Evolutionary conservation across 2,329 filamentous ascomycete species (phyloP).

Genomic region (Phialocephala subalpina): DNA sequence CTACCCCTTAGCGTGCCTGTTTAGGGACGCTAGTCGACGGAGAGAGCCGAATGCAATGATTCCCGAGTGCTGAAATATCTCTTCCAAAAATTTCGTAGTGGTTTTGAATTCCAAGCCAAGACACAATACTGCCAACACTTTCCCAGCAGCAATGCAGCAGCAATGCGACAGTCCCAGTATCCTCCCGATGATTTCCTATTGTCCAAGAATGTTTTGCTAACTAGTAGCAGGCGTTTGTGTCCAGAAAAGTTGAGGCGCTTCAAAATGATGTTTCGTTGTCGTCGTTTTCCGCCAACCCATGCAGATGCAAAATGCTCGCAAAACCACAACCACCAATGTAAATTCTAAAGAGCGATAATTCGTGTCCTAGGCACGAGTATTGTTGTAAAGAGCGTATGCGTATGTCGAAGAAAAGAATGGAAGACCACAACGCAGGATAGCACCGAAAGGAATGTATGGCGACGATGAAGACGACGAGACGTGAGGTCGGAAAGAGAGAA

Average conservation of each 20-base stretch:
- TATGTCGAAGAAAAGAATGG: conserved; percentile 31
- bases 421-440: conserved; percentile 12
- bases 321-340: conserved; percentile 14
- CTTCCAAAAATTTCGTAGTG: not conserved
- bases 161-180: conserved; percentile 14
- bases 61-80: not conserved
- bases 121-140: not conserved
- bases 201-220: conserved; percentile 13
- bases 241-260: not conserved
- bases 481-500: conserved; percentile 8
- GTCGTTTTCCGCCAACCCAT: conserved; percentile 5
- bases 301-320: conserved; percentile 9
- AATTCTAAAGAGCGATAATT: conserved; percentile 29
- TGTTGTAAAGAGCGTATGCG: conserved; percentile 25
- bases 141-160: not conserved
- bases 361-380: conserved; percentile 32
- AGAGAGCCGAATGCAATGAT: not conserved
- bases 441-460: conserved; percentile 7
- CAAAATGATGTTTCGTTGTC: conserved; percentile 7
- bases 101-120: not conserved
- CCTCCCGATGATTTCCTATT: not conserved
- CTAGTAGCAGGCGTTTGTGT: not conserved
- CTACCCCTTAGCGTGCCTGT: not conserved
- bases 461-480: conserved; percentile 4
- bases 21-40: not conserved